Evolutionary conservation across 495 filamentous ascomycete genomes (phyloP).

Genomic region (Penicillium salamii): DNA sequence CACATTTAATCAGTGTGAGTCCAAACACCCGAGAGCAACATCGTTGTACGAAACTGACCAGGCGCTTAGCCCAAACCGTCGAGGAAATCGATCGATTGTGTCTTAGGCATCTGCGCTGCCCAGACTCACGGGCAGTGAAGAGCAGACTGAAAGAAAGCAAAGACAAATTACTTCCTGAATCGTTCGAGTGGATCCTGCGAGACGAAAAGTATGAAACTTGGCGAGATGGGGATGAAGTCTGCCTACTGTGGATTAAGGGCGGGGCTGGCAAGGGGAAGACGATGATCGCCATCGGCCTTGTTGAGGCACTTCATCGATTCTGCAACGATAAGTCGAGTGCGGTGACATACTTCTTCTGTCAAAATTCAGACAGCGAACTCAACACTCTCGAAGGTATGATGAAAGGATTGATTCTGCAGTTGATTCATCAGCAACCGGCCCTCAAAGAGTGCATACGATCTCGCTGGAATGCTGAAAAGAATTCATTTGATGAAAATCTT

Average conservation of each 20-base stretch:
- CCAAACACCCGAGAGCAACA: no score
- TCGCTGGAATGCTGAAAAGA: constrained; percentile 5
- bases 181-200: constrained; percentile 39
- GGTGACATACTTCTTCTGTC: constrained; percentile 48
- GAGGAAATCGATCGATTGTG: no score
- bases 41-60: no score
- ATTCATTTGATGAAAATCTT: constrained; percentile 11
- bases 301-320: constrained; percentile 20
- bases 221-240: constrained; percentile 21
- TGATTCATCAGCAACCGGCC: not conserved
- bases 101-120: no score
- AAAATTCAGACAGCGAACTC: constrained; percentile 31
- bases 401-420: constrained; percentile 27
- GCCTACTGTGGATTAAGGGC: constrained; percentile 47
- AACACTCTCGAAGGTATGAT: constrained; percentile 37
- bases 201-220: constrained; percentile 31
- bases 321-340: not conserved
- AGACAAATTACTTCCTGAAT: constrained; percentile 33
- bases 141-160: constrained; percentile 36
- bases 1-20: no score
- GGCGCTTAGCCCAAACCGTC: no score
- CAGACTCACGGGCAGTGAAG: constrained; percentile 30
- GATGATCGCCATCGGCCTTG: constrained; percentile 41
- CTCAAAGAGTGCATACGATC: constrained; percentile 26
- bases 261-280: constrained; percentile 50